These are phyloP conservation scores for Phylloporus rhodoxanthus DNA, from an alignment of 768 basidiomycete genomes.

Conservation along the genomic window DNA sequence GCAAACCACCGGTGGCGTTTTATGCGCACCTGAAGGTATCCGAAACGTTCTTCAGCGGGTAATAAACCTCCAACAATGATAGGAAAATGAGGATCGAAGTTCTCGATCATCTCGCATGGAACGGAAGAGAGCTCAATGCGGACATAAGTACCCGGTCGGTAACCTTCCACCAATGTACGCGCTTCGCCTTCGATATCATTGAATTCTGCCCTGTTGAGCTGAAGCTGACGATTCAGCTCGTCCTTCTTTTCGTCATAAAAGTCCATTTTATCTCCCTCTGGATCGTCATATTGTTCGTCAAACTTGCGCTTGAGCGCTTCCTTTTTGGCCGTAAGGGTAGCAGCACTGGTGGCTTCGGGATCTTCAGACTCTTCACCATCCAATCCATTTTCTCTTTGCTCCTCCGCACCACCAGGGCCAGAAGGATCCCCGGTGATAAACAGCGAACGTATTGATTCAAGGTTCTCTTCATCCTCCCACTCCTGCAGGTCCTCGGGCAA, in stretches of 20 bases:
- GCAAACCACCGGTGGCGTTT: slow-evolving; percentile 95
- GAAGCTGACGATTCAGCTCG: slow-evolving; percentile 79
- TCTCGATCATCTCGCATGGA: slow-evolving; percentile 85
- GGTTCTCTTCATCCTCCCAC: slow-evolving; percentile 81
- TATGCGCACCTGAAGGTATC: slow-evolving; percentile 90
- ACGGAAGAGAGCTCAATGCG: slow-evolving; percentile 82
- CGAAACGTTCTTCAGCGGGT: slow-evolving; percentile 85
- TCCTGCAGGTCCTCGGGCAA: slow-evolving; percentile 48
- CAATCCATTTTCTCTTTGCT: slow-evolving; percentile 36
- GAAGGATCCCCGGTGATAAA: slow-evolving; percentile 77
- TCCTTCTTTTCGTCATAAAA: slow-evolving; percentile 92
- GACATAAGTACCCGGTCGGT: slow-evolving; percentile 85
- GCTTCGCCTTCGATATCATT: slow-evolving; percentile 68
- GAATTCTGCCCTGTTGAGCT: slow-evolving; percentile 83
- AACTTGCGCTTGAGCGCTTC: slow-evolving; percentile 90
- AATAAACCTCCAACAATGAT: slow-evolving; percentile 90
- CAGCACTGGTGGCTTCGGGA: slow-evolving; percentile 36
- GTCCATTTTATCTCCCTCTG: slow-evolving; percentile 68
- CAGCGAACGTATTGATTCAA: slow-evolving; percentile 79
- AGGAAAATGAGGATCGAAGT: slow-evolving; percentile 90
- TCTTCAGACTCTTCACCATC: slow-evolving; percentile 31
- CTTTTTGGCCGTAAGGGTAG: slow-evolving; percentile 77
- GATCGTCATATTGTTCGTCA: slow-evolving; percentile 94
- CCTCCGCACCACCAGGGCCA: slow-evolving; percentile 32
- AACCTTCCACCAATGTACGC: slow-evolving; percentile 83